Percentiles rank a stretch among this genome's conserved stretches.
phyloP scores from a whole-genome alignment of 139 green algal species.

The Spirogloea muscicola region DNA sequence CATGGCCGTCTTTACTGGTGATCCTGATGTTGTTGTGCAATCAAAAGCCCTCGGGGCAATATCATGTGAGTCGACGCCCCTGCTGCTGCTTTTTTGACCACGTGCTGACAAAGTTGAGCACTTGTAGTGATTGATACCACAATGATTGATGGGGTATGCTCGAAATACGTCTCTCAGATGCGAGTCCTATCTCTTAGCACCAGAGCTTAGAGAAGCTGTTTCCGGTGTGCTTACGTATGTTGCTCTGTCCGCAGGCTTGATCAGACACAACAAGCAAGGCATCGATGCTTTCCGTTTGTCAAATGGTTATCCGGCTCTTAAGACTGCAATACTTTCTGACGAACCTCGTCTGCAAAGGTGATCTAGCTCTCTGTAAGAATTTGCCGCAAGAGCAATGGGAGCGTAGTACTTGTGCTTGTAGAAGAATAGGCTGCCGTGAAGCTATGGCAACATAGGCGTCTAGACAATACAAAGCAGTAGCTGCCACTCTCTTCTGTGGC shows the following conservation, averaged over 20 bases:
- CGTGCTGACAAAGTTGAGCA: no score
- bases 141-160: background rate
- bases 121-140: background rate
- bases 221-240: conserved; percentile 4
- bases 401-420: background rate
- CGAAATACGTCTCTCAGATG: background rate
- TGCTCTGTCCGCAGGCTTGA: conserved; percentile 2
- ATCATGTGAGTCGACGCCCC: conserved; percentile 9
- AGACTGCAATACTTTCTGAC: conserved; percentile 13
- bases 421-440: no score
- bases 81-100: background rate
- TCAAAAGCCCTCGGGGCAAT: conserved; percentile 40
- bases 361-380: background rate
- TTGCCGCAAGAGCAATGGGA: background rate
- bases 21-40: conserved; percentile 14
- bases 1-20: conserved; percentile 13
- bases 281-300: conserved; percentile 7
- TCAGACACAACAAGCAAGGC: conserved; percentile 16
- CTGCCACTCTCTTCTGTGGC: background rate
- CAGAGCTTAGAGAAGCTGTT: background rate
- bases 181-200: background rate
- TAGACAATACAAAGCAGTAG: no score
- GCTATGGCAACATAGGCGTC: no score
- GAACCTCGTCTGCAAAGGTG: conserved; percentile 16
- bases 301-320: conserved; percentile 4